Evolutionary conservation across 208 protist genomes (phyloP).

Genomic region (Wallacemonas collosoma): DNA sequence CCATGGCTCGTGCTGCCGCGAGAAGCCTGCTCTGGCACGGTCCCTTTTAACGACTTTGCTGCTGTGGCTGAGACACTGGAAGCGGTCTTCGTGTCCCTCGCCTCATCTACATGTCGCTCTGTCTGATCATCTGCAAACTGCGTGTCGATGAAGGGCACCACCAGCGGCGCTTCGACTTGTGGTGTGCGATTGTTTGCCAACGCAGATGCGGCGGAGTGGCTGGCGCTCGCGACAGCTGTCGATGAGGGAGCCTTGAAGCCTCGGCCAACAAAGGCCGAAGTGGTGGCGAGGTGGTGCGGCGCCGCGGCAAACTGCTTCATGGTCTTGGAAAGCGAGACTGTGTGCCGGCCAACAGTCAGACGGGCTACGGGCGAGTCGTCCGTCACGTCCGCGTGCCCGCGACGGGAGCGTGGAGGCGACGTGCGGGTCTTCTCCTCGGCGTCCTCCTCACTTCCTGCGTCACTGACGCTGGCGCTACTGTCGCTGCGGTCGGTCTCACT

Average conservation of each 20-base stretch:
- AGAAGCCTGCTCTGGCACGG: no score
- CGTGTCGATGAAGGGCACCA: conserved; percentile 12
- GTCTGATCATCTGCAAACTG: neutral
- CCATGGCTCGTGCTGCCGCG: no score
- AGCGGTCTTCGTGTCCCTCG: neutral
- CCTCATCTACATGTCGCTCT: neutral
- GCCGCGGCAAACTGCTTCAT: conserved; percentile 7
- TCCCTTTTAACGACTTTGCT: no score
- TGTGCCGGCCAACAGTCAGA: conserved; percentile 2
- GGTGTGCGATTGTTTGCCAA: no score
- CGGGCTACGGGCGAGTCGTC: conserved; percentile 8
- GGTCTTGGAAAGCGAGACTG: conserved; percentile 10
- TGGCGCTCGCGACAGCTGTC: neutral
- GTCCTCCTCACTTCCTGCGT: neutral
- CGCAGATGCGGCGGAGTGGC: no score
- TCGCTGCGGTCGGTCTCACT: neutral
- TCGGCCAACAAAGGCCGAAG: conserved; percentile 3
- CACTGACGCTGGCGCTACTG: neutral
- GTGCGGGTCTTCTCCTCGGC: neutral
- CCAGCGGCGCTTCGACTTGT: neutral
- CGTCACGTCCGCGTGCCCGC: neutral
- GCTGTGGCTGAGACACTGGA: no score
- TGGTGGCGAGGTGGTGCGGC: conserved; percentile 11
- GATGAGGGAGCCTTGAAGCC: conserved; percentile 14
- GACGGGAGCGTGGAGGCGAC: neutral